These are phyloP conservation scores for Annulohypoxylon maeteangense DNA, from an alignment of 495 filamentous ascomycete species.

Conservation along the genomic window DNA sequence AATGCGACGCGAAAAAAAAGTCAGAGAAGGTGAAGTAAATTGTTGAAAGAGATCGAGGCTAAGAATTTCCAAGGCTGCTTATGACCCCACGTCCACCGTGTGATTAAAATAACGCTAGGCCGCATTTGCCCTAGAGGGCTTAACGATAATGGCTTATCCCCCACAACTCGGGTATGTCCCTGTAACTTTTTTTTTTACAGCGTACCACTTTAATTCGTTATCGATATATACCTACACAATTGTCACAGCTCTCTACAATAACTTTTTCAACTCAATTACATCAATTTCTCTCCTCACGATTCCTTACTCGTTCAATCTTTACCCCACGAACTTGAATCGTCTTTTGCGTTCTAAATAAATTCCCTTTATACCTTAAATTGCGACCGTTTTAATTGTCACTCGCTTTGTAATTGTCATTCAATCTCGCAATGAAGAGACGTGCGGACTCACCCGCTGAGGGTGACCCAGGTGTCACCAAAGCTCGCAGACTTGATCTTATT, in stretches of 20 bases:
- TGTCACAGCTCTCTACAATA: neutral
- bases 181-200: neutral
- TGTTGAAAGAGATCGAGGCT: slow-evolving; percentile 42
- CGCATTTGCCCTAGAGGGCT: neutral
- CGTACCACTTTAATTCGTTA: neutral
- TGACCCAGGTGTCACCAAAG: neutral
- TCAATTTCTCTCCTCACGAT: neutral
- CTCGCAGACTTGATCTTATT: slow-evolving; percentile 22
- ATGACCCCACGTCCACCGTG: slow-evolving; percentile 18
- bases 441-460: slow-evolving; percentile 23
- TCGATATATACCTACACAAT: neutral
- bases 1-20: slow-evolving; percentile 42
- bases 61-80: slow-evolving; percentile 17
- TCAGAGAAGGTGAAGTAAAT: slow-evolving; percentile 21
- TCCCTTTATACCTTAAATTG: neutral
- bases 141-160: neutral
- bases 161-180: neutral
- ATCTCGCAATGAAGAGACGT: slow-evolving; percentile 47
- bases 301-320: neutral
- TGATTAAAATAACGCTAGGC: slow-evolving; percentile 9
- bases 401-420: neutral
- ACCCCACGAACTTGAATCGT: neutral
- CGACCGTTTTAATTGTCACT: neutral
- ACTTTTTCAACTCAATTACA: neutral
- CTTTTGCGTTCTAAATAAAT: neutral